Evolutionary conservation across 305 asterid genomes (phyloP), one percentile per base, ranked within the genome.

Genomic region (Plantago coronopus): DNA sequence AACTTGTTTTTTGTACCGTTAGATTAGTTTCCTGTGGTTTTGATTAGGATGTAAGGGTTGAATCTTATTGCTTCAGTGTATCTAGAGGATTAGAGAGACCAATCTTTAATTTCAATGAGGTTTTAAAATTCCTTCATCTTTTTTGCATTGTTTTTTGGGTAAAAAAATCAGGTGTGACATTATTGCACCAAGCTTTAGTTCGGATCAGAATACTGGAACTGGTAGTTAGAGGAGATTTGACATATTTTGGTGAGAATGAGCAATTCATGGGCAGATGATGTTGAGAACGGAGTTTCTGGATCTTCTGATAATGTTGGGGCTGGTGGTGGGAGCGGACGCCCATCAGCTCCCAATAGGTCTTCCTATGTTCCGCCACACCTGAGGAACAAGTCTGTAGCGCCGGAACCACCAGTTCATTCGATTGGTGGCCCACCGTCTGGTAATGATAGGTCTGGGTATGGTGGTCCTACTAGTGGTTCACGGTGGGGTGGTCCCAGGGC

Each of bases 291-390:
- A 59, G 73, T 75, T 31, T 51, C 76, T 42, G 81, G 74, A 59
- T 76, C 81, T 64, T 69, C 79, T 21, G 81, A 71, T 43, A 73
- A 74, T 61, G 74, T 71, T 17, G 84, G 81, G 21, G 66, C 75
- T 7, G 76, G 75, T 69, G 70, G 74, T 47, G 79, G 64, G 62
- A 70, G 62, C 40, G 79, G 75, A 38, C 72, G 77, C 42, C 61
- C 74, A 62, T 76, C 79, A 15, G 81, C 79, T 69, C 74, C 79
- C 17, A 59, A 71, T 7, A 88, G 77, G 80, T 63, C 95, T 0
- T 59, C 94, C 3, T 86, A 89, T 63, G 87, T 89, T 20, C 95
- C 95, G 6, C 96, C 94, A 0, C 96, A 89, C 65, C 91, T 89
- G 59, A 76, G 95, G 70, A 86, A 82, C 79, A 82, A 70, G 63